A percentile compares a stretch with the other conserved stretches of the same genome.
These are phyloP conservation scores for Rhinocladiella similis DNA, from an alignment of 2,329 filamentous ascomycete genomes.

Conservation along the genomic window DNA sequence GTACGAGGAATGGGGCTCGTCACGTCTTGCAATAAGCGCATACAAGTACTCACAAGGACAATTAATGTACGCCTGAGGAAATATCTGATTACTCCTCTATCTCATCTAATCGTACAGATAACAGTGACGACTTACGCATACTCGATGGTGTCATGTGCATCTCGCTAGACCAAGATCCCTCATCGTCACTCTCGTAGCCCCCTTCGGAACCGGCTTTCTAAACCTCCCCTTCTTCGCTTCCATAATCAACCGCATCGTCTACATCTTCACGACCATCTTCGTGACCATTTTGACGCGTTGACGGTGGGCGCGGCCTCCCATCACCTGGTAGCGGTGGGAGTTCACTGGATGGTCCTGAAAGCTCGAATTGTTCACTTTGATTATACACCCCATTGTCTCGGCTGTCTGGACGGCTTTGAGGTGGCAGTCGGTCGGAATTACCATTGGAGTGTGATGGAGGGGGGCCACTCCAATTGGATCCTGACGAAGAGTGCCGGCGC, in stretches of 20 bases:
- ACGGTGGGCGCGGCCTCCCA: conserved; percentile 1
- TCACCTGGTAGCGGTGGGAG: conserved; percentile 9
- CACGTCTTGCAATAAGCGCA: too few relatives aligned
- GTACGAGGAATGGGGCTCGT: too few relatives aligned
- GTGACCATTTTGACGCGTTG: conserved; percentile 3
- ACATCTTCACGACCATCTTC: conserved; percentile 24
- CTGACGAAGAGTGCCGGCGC: conserved; percentile 17
- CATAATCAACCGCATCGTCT: conserved; percentile 35
- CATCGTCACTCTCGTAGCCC: neutral
- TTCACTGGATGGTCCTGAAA: neutral
- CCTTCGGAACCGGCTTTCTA: conserved; percentile 21
- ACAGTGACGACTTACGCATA: too few relatives aligned
- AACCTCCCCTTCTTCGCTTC: conserved; percentile 46
- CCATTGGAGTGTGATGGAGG: conserved; percentile 16
- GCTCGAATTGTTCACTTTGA: conserved; percentile 8
- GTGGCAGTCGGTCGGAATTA: conserved; percentile 19
- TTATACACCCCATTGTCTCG: conserved; percentile 10
- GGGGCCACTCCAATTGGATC: conserved; percentile 14
- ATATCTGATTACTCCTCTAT: too few relatives aligned
- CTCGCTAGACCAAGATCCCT: too few relatives aligned
- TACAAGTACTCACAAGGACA: too few relatives aligned
- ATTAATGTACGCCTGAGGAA: too few relatives aligned
- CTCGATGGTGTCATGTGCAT: neutral
- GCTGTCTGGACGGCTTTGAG: conserved; percentile 16
- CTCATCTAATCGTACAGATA: too few relatives aligned